Conservation (phyloP, 2,329 filamentous ascomycete genomes). For the Epichloe uncinata region DNA sequence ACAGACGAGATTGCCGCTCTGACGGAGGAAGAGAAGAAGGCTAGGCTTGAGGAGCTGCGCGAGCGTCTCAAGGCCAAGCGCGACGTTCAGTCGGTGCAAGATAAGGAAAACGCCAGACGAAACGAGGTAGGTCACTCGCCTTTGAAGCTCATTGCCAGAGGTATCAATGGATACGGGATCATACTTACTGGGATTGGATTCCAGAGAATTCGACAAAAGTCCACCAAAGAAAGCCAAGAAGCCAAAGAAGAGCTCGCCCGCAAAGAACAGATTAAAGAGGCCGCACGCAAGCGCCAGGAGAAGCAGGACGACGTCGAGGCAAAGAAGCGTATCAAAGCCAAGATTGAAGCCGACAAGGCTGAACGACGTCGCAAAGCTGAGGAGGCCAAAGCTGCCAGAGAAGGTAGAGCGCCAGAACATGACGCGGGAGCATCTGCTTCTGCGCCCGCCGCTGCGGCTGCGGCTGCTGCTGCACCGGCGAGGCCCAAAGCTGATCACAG, state of each 20-base stretch:
- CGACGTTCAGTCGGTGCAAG: slow-evolving; percentile 51
- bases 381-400: slow-evolving; percentile 70
- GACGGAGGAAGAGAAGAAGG: slow-evolving; percentile 81
- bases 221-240: slow-evolving; percentile 79
- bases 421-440: slow-evolving; percentile 25
- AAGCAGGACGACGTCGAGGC: slow-evolving; percentile 76
- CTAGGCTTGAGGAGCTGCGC: slow-evolving; percentile 62
- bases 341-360: slow-evolving; percentile 90
- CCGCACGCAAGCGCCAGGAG: slow-evolving; percentile 72
- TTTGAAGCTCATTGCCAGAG: neutral
- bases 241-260: slow-evolving; percentile 77
- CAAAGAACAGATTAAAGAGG: slow-evolving; percentile 88
- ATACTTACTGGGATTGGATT: neutral
- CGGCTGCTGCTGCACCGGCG: slow-evolving; percentile 33
- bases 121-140: slow-evolving; percentile 55
- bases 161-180: neutral
- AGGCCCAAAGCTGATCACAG: slow-evolving; percentile 61
- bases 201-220: slow-evolving; percentile 67
- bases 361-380: slow-evolving; percentile 78
- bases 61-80: slow-evolving; percentile 61
- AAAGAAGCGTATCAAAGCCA: slow-evolving; percentile 79
- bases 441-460: slow-evolving; percentile 10
- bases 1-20: slow-evolving; percentile 83
- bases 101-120: slow-evolving; percentile 69
- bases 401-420: slow-evolving; percentile 47